These are phyloP conservation scores for Cryptosporidium sp. DNA, from an alignment of 169 alveolate species.

Conservation along the genomic window DNA sequence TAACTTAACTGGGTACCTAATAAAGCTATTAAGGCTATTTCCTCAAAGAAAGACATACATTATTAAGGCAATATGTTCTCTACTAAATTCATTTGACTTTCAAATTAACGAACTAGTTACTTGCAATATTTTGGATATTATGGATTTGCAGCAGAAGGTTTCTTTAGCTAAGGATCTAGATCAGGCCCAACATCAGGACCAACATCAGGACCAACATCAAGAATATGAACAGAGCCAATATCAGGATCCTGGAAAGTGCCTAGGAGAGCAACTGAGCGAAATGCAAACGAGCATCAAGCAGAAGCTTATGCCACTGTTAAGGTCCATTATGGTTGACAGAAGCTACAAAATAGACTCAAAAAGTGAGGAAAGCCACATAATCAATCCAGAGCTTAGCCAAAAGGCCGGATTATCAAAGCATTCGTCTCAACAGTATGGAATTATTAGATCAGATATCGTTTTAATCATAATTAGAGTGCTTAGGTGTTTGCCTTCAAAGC, in stretches of 20 bases:
- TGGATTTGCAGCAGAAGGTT: neutral
- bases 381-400: neutral
- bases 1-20: slow-evolving; percentile 17
- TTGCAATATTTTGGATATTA: neutral
- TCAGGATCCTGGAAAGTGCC: neutral
- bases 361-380: neutral
- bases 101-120: slow-evolving; percentile 35
- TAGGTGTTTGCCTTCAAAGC: slow-evolving; percentile 47
- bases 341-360: slow-evolving; percentile 18
- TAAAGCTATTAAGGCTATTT: slow-evolving; percentile 12
- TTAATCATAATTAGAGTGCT: slow-evolving; percentile 26
- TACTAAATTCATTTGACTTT: slow-evolving; percentile 67
- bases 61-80: slow-evolving; percentile 52
- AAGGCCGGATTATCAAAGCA: neutral
- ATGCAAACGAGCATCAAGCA: slow-evolving; percentile 33
- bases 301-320: slow-evolving; percentile 27
- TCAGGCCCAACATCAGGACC: neutral
- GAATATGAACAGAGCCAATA: neutral
- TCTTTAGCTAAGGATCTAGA: neutral
- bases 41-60: slow-evolving; percentile 66
- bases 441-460: slow-evolving; percentile 49
- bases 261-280: slow-evolving; percentile 33
- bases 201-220: neutral
- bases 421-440: slow-evolving; percentile 8
- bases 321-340: slow-evolving; percentile 56